Percentiles rank a stretch among this genome's conserved stretches.
Evolutionary conservation across 2,329 filamentous ascomycete species (phyloP).

Genomic region (Sphaerulina vaccinii): DNA sequence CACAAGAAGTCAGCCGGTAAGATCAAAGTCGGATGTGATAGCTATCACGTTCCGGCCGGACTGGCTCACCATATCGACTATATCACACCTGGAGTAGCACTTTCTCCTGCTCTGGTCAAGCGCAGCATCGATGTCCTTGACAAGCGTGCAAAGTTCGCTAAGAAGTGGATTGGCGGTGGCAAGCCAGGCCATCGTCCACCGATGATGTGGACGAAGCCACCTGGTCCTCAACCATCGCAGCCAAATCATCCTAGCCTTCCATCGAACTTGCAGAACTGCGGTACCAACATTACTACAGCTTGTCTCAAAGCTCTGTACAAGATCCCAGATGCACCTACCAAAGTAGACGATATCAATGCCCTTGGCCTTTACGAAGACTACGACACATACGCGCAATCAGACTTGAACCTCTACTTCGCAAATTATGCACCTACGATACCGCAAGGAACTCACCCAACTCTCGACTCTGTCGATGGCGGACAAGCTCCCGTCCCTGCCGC

Average conservation of each 20-base stretch:
- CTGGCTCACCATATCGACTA: constrained; percentile 54
- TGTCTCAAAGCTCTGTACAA: constrained; percentile 47
- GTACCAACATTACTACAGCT: constrained; percentile 39
- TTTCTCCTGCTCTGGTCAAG: constrained; percentile 34
- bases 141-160: too few species aligned
- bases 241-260: constrained; percentile 11
- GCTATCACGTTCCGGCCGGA: constrained; percentile 40
- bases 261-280: constrained; percentile 21
- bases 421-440: constrained; percentile 29
- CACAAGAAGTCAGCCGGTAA: constrained; percentile 31
- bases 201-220: not conserved
- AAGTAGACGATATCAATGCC: constrained; percentile 17
- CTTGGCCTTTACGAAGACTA: constrained; percentile 22
- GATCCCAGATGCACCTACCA: constrained; percentile 32
- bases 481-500: constrained; percentile 17
- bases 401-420: constrained; percentile 41
- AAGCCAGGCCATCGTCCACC: not conserved
- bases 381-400: constrained; percentile 22
- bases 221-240: not conserved
- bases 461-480: constrained; percentile 22
- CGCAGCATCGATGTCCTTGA: constrained; percentile 1
- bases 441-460: constrained; percentile 29
- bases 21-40: constrained; percentile 41
- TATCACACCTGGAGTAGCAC: constrained; percentile 55
- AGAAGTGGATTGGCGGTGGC: not conserved